Conservation (phyloP, 2,329 filamentous ascomycete genomes). For the Fusarium sororula region DNA sequence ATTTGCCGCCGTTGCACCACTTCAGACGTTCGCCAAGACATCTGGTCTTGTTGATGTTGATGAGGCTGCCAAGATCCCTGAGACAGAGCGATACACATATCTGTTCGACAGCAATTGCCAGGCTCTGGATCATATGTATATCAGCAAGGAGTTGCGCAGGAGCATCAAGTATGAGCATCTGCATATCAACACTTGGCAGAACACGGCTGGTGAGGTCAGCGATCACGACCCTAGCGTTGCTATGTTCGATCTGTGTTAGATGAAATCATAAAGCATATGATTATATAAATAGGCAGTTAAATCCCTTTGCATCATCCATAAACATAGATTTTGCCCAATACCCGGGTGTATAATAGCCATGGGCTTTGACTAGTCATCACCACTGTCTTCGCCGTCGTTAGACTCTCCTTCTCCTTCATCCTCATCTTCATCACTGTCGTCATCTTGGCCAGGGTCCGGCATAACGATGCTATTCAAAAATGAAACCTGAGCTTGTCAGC, state of each 20-base stretch:
- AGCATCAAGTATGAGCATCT: conserved; percentile 69
- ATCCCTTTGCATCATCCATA: neutral
- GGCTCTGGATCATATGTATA: conserved; percentile 75
- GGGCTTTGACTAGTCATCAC: conserved; percentile 6
- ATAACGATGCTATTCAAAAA: conserved; percentile 78
- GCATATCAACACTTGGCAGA: conserved; percentile 76
- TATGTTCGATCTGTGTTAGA: conserved; percentile 66
- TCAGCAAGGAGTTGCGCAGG: conserved; percentile 62
- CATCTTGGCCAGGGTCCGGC: conserved; percentile 67
- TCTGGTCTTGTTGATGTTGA: conserved; percentile 71
- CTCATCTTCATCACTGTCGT: conserved; percentile 52
- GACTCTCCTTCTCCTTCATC: conserved; percentile 38
- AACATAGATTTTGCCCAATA: neutral
- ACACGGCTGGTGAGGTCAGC: conserved; percentile 63
- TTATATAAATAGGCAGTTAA: conserved; percentile 9
- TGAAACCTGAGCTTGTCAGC: conserved; percentile 62
- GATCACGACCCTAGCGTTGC: conserved; percentile 78
- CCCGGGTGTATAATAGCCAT: neutral
- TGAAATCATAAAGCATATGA: neutral
- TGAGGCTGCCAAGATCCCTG: conserved; percentile 61
- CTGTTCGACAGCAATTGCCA: conserved; percentile 75
- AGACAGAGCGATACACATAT: conserved; percentile 74
- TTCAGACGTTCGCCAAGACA: conserved; percentile 61
- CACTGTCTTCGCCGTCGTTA: conserved; percentile 8
- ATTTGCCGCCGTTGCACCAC: conserved; percentile 69